phyloP scores from a whole-genome alignment of 345 rosid genomes.

The Noccaea bulbosa region DNA sequence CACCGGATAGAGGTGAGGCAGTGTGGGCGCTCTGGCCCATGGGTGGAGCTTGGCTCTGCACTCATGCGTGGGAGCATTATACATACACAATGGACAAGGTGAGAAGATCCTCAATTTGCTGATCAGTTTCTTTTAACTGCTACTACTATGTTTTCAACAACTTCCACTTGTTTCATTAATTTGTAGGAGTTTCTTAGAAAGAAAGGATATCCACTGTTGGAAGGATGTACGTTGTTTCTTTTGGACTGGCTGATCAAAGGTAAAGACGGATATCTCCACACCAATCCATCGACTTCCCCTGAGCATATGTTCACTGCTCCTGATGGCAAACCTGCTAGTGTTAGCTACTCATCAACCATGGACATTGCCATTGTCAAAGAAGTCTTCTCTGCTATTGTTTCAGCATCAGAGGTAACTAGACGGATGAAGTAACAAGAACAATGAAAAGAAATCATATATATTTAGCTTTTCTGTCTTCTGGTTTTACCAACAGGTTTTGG shows the following conservation, averaged over 20 bases:
- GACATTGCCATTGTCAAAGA: slow-evolving; percentile 83
- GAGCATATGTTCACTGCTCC: slow-evolving; percentile 85
- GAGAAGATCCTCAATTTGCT: slow-evolving; percentile 36
- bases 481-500: slow-evolving; percentile 58
- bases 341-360: slow-evolving; percentile 97
- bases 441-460: not conserved
- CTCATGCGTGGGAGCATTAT: slow-evolving; percentile 96
- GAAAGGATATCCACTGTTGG: slow-evolving; percentile 82
- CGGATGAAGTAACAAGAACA: slow-evolving; percentile 3
- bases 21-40: slow-evolving; percentile 94
- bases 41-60: slow-evolving; percentile 99
- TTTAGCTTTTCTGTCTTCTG: not conserved
- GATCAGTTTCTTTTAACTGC: not conserved
- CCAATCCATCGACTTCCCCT: slow-evolving; percentile 97
- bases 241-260: slow-evolving; percentile 95
- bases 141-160: not conserved
- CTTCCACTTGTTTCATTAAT: slow-evolving; percentile 24
- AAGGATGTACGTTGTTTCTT: slow-evolving; percentile 78
- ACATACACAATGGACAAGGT: slow-evolving; percentile 80
- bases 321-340: slow-evolving; percentile 76
- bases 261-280: slow-evolving; percentile 69
- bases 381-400: slow-evolving; percentile 68
- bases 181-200: slow-evolving; percentile 74
- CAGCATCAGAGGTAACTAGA: slow-evolving; percentile 79
- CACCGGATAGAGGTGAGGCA: slow-evolving; percentile 73